phyloP scores from a whole-genome alignment of 805 yeast genomes.

The Saccharomycopsis fodiens region DNA sequence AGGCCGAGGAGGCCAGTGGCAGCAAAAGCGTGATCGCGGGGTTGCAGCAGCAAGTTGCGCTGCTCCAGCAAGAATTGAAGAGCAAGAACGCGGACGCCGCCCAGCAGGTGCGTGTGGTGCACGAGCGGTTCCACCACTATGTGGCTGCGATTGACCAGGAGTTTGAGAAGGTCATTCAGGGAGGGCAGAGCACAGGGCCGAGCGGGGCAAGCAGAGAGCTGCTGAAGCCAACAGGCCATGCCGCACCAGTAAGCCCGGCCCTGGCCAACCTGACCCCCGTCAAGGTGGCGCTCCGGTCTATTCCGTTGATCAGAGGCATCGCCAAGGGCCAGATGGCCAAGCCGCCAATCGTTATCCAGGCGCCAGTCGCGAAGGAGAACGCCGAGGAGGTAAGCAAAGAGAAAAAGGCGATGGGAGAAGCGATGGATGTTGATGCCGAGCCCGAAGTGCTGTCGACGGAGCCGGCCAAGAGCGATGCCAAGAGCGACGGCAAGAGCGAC shows the following conservation, averaged over 20 bases:
- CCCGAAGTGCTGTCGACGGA: constrained; percentile 19
- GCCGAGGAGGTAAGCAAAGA: background rate
- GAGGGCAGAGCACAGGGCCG: background rate
- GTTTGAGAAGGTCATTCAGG: background rate
- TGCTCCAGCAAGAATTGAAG: background rate
- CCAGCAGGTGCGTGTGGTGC: background rate
- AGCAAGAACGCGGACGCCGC: background rate
- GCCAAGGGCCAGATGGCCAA: background rate
- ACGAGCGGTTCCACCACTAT: background rate
- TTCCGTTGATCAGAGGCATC: background rate
- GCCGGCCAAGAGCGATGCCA: constrained; percentile 34
- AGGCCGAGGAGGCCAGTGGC: background rate
- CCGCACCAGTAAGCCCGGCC: background rate
- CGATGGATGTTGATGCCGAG: constrained; percentile 1
- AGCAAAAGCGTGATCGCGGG: background rate
- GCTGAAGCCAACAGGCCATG: too few species aligned
- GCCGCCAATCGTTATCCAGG: background rate
- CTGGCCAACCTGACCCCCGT: background rate
- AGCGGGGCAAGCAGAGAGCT: background rate
- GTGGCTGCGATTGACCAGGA: background rate
- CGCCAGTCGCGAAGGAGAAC: background rate
- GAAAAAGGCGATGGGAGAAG: background rate
- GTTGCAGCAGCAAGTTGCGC: background rate
- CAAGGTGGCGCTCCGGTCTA: background rate
- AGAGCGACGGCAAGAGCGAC: constrained; percentile 32